Base-by-base conservation (phyloP, 1,284 basidiomycete genomes). In the Cryptococcus deneoformans region DNA sequence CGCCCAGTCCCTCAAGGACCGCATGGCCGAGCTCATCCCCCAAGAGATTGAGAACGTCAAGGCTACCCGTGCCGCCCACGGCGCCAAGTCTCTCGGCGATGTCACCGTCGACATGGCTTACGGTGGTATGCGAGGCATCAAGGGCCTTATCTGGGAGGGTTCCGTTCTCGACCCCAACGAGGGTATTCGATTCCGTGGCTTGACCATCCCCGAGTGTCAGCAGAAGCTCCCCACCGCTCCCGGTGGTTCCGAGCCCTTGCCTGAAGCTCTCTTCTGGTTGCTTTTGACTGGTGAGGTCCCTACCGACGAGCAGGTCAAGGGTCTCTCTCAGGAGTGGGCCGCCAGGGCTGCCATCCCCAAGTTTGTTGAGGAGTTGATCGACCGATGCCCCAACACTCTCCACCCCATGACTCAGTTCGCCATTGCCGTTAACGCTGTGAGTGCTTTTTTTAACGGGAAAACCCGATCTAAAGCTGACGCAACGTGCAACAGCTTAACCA, bases 351-450 rank as follows among this genome's bases (percentile, higher is more conserved):
- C 87, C 57, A 85, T 97, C 66, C 92, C 93, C 51, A 87, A 89
- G 61, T 93, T 94, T 69, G 88, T 96, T 42, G 92, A 96, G 79
- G 91, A 95, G 72, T 84, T 95, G 68, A 85, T 97, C 57, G 93
- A 97, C 81, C 82, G 89, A 75, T 93, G 90, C 81, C 91, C 92
- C 59, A 90, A 90, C 55, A 93, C 91, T 36, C 84, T 96, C 55
- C 93, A 96, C 80, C 92, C 92, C 65, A 97, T 96, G 92, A 90
- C 88, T 78, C 92, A 97, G 80, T 95, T 97, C 81, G 88, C 87
- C 75, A 82, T 95, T 72, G 93, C 92, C 62, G 90, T 94, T 67
- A 94, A 92, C 67, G 92, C 93, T 47, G 90, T 92, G 77, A 63
- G 86, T 81, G 61, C 52, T 63, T 56, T 62, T 62, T 20, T 36